Evolutionary conservation across 116 monocot genomes (phyloP), one percentile per base, ranked within the genome.

Genomic region (Dioscorea cayenensis): DNA sequence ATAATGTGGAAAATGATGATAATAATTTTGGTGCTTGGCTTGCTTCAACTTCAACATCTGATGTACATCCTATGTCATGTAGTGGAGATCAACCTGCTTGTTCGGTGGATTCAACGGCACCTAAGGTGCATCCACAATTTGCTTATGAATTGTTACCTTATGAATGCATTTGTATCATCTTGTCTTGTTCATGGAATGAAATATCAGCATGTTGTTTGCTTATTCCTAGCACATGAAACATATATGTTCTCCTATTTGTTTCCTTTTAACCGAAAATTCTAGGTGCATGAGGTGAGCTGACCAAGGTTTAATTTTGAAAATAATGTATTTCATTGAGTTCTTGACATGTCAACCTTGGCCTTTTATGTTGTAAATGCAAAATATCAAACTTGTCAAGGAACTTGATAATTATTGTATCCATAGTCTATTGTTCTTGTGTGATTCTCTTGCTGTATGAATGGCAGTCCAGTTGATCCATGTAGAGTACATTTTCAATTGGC

Each of bases 41-140:
- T 37, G 89, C 76, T 21, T 85, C 85, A 68, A 81, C 87, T 75
- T 85, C 89, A 62, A 64, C 71, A 71, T 68, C 77, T 51, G 66
- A 48, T 55, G 14, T 60, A 17, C 74, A 68, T 74, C 62, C 74
- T 67, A 71, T 86, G 78, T 52, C 71, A 59, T 67, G 76, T 28
- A 69, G 52, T 77, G 67, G 64, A 71, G 77, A 84, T 76, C 78
- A 80, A 64, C 72, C 71, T 51, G 79, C 77, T 70, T 83, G 69
- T 69, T 83, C 79, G 25, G 74, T 77, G 36, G 78, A 82, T 79
- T 84, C 81, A 61, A 66, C 76, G 37, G 63, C 48, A 70, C 74
- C 72, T 49, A 82, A 85, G 85, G 85, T 91, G 72, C 62, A 28
- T 70, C 55, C 23, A 29, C 14, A 32, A 32, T 65, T 32, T 65